Evolutionary conservation across 441 rosid species (phyloP), one percentile per base, ranked within the genome.

Genomic region (Flueggea neowawraea): DNA sequence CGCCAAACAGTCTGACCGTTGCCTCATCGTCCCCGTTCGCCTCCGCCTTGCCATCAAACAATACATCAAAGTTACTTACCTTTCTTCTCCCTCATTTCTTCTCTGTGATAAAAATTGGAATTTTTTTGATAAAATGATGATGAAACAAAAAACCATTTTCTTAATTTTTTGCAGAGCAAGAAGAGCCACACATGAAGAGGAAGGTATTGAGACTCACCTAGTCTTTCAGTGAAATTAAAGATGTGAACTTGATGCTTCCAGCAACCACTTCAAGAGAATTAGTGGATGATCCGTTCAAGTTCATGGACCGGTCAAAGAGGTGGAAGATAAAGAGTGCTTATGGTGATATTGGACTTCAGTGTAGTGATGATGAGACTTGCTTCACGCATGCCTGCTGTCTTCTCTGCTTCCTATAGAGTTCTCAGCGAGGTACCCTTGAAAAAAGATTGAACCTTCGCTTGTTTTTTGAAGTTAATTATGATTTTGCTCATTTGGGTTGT

Each of bases 361-460:
- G 89, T 69, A 74, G 75, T 36, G 95, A 91, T 33, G 94, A 86
- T 12, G 89, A 94, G 81, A 86, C 96, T 10, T 17, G 99, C 97
- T 66, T 87, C 97, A 31, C 86, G 97, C 54, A 94, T 94, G 99
- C 99, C 97, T 6, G 94, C 95, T 3, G 94, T 91, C 13, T 89
- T 80, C 83, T 91, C 97, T 49, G 91, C 94, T 58, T 89, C 91
- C 36, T 75, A 71, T 54, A 83, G 97, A 74, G 85, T 91, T 55
- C 89, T 89, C 55, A 73, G 65, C 14, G 97, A 94, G 87, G 94
- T 89, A 75, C 16, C 41, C 16, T 22, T 0, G 14, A 28, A 12
- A 43, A 43, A 43, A 43, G 10, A 43, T 6, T 6, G 22, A 52
- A n/a, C 10, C 16, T 10, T 52, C 11, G 49, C 15, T 58, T 3